Percentiles rank a stretch among this genome's conserved stretches.
Conservation (phyloP, 148 eudicot species). For the Cornus suecica region DNA sequence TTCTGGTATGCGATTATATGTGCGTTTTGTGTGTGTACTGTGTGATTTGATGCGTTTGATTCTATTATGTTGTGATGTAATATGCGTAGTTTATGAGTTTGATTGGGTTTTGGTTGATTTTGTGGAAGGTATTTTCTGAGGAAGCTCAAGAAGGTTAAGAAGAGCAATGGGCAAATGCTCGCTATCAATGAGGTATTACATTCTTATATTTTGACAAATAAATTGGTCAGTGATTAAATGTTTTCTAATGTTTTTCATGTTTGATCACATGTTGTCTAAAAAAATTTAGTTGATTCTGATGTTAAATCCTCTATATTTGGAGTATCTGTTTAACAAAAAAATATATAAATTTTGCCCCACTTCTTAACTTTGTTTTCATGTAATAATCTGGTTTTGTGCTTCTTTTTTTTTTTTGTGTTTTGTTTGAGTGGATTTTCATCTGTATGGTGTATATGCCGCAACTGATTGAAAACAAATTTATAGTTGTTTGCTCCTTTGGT, state of each 20-base stretch:
- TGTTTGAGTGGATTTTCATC: too few species aligned
- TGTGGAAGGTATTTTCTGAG: conserved; percentile 76
- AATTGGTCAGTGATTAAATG: not conserved
- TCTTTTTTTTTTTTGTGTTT: too few species aligned
- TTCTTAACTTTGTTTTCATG: too few species aligned
- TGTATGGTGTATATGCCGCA: too few species aligned
- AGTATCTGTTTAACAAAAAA: not conserved
- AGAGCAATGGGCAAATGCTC: conserved; percentile 89
- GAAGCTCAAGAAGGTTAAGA: conserved; percentile 98
- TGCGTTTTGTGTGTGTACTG: not conserved
- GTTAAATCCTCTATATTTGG: too few species aligned
- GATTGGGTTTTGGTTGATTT: conserved; percentile 1
- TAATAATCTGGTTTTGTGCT: too few species aligned
- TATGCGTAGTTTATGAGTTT: not conserved
- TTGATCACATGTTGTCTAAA: not conserved
- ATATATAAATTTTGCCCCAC: too few species aligned
- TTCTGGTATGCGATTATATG: conserved; percentile 52
- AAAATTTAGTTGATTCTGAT: too few species aligned
- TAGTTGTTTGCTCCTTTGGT: too few species aligned
- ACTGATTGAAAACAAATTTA: too few species aligned
- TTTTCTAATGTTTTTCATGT: not conserved
- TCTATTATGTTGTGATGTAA: not conserved
- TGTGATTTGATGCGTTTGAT: not conserved
- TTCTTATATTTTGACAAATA: not conserved
- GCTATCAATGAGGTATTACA: conserved; percentile 78